Evolutionary conservation across 257 asterid genomes (phyloP).

Genomic region (Nicotiana tabacum): DNA sequence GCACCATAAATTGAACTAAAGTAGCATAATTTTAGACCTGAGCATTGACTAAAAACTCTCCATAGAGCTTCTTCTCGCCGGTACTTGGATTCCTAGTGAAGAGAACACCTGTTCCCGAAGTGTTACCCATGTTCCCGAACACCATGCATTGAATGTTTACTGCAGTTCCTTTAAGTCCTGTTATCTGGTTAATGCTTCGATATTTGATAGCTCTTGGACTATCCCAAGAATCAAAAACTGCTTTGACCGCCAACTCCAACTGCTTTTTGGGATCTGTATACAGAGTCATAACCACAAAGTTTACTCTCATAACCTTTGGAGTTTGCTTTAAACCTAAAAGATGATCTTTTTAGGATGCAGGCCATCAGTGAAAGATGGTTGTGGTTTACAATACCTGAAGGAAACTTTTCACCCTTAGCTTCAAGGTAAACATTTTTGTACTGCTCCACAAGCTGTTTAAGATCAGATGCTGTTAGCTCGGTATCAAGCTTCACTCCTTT

Average conservation of each 20-base stretch:
- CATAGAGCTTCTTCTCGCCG: conserved; percentile 89
- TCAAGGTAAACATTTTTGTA: conserved; percentile 73
- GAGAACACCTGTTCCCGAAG: conserved; percentile 96
- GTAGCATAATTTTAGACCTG: conserved; percentile 45
- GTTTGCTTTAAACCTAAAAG: background rate
- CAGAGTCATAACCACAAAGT: background rate
- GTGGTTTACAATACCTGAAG: conserved; percentile 50
- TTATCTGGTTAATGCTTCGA: conserved; percentile 78
- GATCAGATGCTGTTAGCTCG: conserved; percentile 76
- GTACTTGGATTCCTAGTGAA: conserved; percentile 95
- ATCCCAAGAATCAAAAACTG: conserved; percentile 96
- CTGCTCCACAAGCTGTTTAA: conserved; percentile 75
- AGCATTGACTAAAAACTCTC: conserved; percentile 89
- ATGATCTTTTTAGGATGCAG: background rate
- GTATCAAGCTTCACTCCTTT: conserved; percentile 70
- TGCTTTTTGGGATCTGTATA: conserved; percentile 71
- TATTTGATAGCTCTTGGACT: conserved; percentile 86
- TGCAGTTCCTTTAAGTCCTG: conserved; percentile 90
- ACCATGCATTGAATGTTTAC: conserved; percentile 97
- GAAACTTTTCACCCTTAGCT: conserved; percentile 77
- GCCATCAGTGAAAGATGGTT: background rate
- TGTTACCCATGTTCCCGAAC: conserved; percentile 97
- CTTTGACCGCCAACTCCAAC: conserved; percentile 77
- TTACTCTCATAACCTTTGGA: background rate
- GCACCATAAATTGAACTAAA: background rate